phyloP scores from a whole-genome alignment of 441 rosid genomes.

The Sinapis alba region DNA sequence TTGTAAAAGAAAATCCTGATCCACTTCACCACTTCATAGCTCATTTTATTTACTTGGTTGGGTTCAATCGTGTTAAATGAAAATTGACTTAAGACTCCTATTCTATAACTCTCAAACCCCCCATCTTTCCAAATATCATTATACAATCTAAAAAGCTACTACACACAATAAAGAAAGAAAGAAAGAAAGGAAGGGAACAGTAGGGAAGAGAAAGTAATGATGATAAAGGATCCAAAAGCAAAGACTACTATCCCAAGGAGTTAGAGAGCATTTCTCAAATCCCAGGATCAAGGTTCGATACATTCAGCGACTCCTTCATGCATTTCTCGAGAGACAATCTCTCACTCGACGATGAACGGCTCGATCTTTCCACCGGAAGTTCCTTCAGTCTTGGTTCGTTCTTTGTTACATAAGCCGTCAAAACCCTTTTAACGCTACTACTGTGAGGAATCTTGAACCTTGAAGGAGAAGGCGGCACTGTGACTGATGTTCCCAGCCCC shows the following conservation, averaged over 20 bases:
- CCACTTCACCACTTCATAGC: background rate
- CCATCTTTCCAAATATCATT: conserved; percentile 16
- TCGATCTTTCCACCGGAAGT: conserved; percentile 32
- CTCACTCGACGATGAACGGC: conserved; percentile 44
- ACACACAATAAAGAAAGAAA: conserved; percentile 15
- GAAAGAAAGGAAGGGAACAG: background rate
- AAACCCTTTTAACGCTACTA: conserved; percentile 69
- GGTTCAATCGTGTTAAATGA: background rate
- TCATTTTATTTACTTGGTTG: background rate
- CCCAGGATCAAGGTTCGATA: conserved; percentile 41
- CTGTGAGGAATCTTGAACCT: conserved; percentile 56
- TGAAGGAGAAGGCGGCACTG: conserved; percentile 37
- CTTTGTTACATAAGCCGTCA: conserved; percentile 72
- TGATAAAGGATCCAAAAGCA: background rate
- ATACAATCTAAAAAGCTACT: conserved; percentile 32
- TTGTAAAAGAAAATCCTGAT: background rate
- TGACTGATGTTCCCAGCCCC: conserved; percentile 51
- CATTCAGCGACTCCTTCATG: conserved; percentile 41
- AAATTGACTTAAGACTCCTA: background rate
- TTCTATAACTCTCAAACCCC: conserved; percentile 9
- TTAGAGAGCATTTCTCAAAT: conserved; percentile 12
- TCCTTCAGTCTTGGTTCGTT: conserved; percentile 39
- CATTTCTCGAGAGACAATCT: conserved; percentile 37
- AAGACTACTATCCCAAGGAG: conserved; percentile 5
- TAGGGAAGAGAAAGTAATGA: background rate